A percentile compares a stretch with the other conserved stretches of the same genome.
Conservation (phyloP, 805 yeast genomes). For the Wickerhamomyces strasburgensis region DNA sequence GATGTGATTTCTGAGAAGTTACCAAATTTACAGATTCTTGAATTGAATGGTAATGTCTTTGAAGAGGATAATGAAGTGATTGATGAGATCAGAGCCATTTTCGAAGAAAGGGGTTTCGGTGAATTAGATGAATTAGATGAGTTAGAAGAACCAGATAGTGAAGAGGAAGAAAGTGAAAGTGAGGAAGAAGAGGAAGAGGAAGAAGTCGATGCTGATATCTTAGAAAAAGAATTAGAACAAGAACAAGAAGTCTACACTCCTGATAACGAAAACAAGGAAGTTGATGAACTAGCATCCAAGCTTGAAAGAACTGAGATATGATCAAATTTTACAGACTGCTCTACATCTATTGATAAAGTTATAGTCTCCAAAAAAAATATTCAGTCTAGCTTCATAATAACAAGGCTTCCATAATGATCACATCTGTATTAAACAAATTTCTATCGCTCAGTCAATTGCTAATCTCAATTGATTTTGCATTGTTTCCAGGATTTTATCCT, state of each 20-base stretch:
- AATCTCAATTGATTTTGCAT: conserved; percentile 32
- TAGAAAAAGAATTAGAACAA: conserved; percentile 36
- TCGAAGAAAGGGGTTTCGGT: conserved; percentile 71
- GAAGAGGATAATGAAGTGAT: conserved; percentile 79
- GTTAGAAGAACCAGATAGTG: conserved; percentile 73
- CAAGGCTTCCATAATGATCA: no score
- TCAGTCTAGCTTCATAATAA: no score
- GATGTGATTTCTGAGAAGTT: conserved; percentile 50
- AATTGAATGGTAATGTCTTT: conserved; percentile 90
- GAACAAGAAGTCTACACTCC: conserved; percentile 36
- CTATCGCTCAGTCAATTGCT: no score
- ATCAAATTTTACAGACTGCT: conserved; percentile 1
- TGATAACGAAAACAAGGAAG: conserved; percentile 38
- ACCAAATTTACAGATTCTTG: conserved; percentile 59
- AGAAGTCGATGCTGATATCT: conserved; percentile 31
- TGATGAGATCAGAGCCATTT: conserved; percentile 53
- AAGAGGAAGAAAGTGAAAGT: conserved; percentile 46
- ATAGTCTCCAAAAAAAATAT: no score
- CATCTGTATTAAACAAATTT: no score
- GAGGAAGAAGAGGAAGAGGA: conserved; percentile 34
- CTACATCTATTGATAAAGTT: no score
- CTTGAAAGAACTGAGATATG: conserved; percentile 51
- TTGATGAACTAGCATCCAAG: conserved; percentile 53
- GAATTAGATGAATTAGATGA: conserved; percentile 93
- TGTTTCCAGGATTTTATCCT: conserved; percentile 48